These are phyloP conservation scores for Anastatica hierochuntica DNA, from an alignment of 345 rosid genomes.

Conservation along the genomic window DNA sequence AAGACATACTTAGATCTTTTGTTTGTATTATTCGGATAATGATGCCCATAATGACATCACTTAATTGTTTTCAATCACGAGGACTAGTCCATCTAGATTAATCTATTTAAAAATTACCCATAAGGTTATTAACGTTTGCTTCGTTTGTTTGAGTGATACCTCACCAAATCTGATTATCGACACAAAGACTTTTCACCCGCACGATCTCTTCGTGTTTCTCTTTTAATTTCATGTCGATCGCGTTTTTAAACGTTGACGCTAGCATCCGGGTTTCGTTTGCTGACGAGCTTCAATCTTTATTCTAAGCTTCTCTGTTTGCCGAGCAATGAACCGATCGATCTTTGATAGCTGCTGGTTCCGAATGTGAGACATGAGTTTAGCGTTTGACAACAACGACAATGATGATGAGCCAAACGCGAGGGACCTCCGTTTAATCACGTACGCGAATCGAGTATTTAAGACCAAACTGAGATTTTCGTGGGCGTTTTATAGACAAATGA, in stretches of 20 bases:
- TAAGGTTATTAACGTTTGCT: conserved; percentile 52
- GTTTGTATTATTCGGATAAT: too few relatives aligned
- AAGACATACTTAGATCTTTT: too few relatives aligned
- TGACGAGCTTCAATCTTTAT: conserved; percentile 51
- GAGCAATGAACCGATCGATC: conserved; percentile 42
- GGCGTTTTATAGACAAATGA: too few relatives aligned
- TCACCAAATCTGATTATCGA: conserved; percentile 59
- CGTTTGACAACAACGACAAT: too few relatives aligned
- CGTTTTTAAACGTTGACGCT: conserved; percentile 35
- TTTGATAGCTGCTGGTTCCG: conserved; percentile 45
- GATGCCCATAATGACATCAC: too few relatives aligned
- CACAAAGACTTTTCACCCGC: conserved; percentile 36
- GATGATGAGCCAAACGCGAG: conserved; percentile 19
- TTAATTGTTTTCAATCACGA: too few relatives aligned
- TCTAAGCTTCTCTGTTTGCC: conserved; percentile 47
- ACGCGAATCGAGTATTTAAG: conserved; percentile 19
- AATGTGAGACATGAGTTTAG: conserved; percentile 34
- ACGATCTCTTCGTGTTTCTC: too few relatives aligned
- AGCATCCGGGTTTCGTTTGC: conserved; percentile 42
- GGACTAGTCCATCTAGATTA: too few relatives aligned
- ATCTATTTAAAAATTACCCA: too few relatives aligned
- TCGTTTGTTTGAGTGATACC: conserved; percentile 61
- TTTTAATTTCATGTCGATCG: conserved; percentile 26
- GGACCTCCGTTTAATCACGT: conserved; percentile 25
- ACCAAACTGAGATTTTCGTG: conserved; percentile 23